Conservation (phyloP, 225 moss, liverwort and hornwort genomes). For the Anthoceros angustus region DNA sequence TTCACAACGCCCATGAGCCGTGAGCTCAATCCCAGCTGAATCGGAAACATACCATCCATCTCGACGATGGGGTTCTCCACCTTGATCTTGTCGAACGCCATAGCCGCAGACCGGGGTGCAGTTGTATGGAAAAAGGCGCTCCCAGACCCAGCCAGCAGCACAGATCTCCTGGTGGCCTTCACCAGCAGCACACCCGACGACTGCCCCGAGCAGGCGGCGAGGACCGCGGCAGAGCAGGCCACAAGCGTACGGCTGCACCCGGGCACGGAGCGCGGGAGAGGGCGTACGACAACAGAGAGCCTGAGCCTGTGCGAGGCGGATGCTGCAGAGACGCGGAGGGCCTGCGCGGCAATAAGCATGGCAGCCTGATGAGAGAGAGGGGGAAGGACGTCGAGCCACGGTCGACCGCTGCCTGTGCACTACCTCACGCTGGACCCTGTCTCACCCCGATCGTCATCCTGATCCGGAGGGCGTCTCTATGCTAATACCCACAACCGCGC, state of each 20-base stretch:
- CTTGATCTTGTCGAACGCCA: constrained; percentile 72
- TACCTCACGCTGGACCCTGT: too few relatives aligned
- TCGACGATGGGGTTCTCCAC: constrained; percentile 85
- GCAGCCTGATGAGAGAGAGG: not conserved
- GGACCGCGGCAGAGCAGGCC: not conserved
- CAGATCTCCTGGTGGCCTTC: not conserved
- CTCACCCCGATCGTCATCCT: too few relatives aligned
- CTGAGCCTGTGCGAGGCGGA: not conserved
- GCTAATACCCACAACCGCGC: too few relatives aligned
- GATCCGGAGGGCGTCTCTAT: too few relatives aligned
- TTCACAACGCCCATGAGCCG: too few relatives aligned
- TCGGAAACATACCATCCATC: constrained; percentile 55
- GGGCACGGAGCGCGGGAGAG: not conserved
- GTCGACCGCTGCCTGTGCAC: too few relatives aligned
- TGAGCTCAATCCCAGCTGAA: too few relatives aligned
- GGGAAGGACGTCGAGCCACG: not conserved
- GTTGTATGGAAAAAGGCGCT: not conserved
- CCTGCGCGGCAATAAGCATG: not conserved
- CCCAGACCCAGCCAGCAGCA: not conserved
- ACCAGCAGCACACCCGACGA: not conserved
- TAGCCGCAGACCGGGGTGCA: constrained; percentile 17
- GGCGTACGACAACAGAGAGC: too few relatives aligned
- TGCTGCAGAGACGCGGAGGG: not conserved
- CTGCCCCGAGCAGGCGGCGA: not conserved
- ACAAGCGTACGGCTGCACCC: not conserved